Base-by-base conservation (phyloP, 345 rosid species). In the Angophora floribunda region DNA sequence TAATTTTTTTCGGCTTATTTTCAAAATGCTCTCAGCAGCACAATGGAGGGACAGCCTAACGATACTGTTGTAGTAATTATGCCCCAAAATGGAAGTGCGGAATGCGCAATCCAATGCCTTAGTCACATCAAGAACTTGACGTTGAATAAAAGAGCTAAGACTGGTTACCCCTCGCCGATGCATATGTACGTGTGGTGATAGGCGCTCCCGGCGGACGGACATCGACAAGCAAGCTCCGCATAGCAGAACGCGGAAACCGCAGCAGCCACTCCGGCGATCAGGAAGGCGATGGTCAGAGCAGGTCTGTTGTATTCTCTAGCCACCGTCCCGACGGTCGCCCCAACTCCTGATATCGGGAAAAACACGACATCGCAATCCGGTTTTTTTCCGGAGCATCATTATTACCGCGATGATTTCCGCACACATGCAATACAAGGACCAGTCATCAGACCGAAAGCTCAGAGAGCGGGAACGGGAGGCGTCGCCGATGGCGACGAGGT, bases 201-300 rank as follows among this genome's bases (percentile, higher is more conserved):
- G 87, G 99, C 99, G 93, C 99, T 98, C 88, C 99, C 99, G 86
- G 99, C 99, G 86, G 99, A 98, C 3, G 99, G 99, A 87, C 98
- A 98, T 1, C 99, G 97, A 90, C 95, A 91, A 61, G 99, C 96
- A 65, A 98, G 98, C 92, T 98, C 99, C 2, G 99, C 99, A 88
- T 98, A 98, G 89, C 99, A 98, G 89, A 96, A 96, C 3, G 99
- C 98, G 0, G 99, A 97, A 87, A 98, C 96, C 85, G 98, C 97
- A 51, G 99, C 97, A 11, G 99, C 99, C 24, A 96, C 89, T 82
- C 99, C 99, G 89, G 99, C 99, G 53, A 97, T 93, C 85, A 98
- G 93, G 91, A 98, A 98, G 2, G 99, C 95, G 85, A 97, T 89
- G 89, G 98, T 90, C 85, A 97, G 98, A 84, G 99, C 98, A 45